Conservation (phyloP, 2,329 filamentous ascomycete species). For the Trichoderma harzianum region DNA sequence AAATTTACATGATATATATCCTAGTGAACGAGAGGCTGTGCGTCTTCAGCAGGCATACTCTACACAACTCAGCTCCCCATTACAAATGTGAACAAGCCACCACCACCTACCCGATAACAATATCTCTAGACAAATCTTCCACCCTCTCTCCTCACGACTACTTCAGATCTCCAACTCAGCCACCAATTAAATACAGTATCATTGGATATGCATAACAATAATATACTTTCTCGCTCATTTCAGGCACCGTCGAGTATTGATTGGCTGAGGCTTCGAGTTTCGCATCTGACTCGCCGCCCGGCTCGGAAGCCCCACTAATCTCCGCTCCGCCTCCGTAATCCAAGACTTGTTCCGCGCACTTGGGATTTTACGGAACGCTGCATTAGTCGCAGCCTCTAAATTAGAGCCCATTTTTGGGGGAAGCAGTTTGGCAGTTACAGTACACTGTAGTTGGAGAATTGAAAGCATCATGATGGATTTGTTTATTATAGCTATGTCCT, state of each 20-base stretch:
- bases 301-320: constrained; percentile 3
- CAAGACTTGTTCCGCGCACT: background rate
- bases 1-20: background rate
- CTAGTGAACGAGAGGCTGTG: no score
- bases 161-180: background rate
- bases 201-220: background rate
- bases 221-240: background rate
- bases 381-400: background rate
- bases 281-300: background rate
- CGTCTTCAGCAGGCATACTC: background rate
- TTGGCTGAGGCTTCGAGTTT: background rate
- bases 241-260: background rate
- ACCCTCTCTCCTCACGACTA: background rate
- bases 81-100: background rate
- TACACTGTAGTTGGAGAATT: background rate
- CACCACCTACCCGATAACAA: background rate
- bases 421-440: background rate
- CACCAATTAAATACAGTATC: background rate
- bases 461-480: background rate
- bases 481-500: background rate
- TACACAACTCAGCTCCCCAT: background rate
- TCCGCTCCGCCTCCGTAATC: background rate
- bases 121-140: no score
- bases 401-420: background rate
- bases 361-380: background rate